Percentiles rank a stretch among this genome's conserved stretches.
Conservation (phyloP, 805 yeast genomes). For the Cyberlindnera lachancei region DNA sequence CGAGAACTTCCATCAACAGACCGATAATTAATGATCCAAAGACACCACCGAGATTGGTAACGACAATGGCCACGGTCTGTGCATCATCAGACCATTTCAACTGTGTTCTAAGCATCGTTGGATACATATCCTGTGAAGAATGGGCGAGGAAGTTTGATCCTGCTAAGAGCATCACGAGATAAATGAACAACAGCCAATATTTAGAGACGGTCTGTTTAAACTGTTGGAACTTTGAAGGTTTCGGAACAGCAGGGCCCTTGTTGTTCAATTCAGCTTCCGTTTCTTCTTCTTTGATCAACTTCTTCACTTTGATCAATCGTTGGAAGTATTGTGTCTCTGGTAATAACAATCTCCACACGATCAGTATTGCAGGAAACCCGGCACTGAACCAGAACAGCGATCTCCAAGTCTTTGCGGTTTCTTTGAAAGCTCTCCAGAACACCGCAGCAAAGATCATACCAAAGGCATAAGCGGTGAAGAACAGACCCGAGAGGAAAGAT, state of each 20-base stretch:
- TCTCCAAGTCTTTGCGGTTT: constrained; percentile 51
- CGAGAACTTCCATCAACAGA: constrained; percentile 47
- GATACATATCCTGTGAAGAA: constrained; percentile 68
- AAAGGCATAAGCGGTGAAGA: constrained; percentile 52
- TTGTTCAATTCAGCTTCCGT: too few relatives aligned
- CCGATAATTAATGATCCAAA: constrained; percentile 55
- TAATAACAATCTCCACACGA: constrained; percentile 45
- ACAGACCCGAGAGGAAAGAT: constrained; percentile 57
- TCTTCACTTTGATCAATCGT: constrained; percentile 23
- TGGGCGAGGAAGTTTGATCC: constrained; percentile 68
- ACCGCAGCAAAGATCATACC: constrained; percentile 60
- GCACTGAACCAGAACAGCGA: constrained; percentile 68
- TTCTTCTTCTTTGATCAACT: constrained; percentile 20
- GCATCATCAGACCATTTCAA: constrained; percentile 36
- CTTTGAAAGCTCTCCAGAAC: constrained; percentile 54
- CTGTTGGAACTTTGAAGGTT: neutral
- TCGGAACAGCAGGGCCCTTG: too few relatives aligned
- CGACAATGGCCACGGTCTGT: constrained; percentile 53
- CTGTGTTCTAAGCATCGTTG: constrained; percentile 53
- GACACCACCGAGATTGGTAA: constrained; percentile 62
- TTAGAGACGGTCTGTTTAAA: constrained; percentile 21
- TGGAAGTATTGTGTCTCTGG: constrained; percentile 55
- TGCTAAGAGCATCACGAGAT: constrained; percentile 55
- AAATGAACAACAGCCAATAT: constrained; percentile 57
- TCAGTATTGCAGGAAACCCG: constrained; percentile 51